A percentile compares a stretch with the other conserved stretches of the same genome.
phyloP scores from a whole-genome alignment of 257 asterid species.

The Lycium ferocissimum region DNA sequence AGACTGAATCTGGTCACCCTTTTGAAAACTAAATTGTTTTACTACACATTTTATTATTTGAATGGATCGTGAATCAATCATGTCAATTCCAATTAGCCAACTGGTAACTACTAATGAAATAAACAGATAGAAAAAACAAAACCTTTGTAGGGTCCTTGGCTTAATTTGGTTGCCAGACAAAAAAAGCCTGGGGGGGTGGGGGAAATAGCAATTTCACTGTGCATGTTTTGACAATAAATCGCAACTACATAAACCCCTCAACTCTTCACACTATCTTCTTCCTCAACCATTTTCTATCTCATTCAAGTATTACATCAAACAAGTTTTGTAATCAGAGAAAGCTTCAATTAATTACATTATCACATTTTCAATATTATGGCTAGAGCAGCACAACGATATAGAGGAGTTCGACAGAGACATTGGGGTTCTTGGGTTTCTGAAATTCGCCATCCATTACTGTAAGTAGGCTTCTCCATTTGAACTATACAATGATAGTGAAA shows the following conservation, averaged over 20 bases:
- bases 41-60: background rate
- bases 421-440: conserved; percentile 99
- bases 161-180: conserved; percentile 44
- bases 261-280: background rate
- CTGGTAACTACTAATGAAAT: conserved; percentile 43
- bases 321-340: background rate
- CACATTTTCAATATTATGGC: conserved; percentile 46
- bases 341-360: conserved; percentile 11
- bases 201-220: conserved; percentile 9
- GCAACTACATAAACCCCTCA: conserved; percentile 35
- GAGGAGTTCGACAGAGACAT: conserved; percentile 95
- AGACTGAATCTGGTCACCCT: conserved; percentile 50
- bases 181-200: conserved; percentile 8
- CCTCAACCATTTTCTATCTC: background rate
- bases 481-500: too few species aligned
- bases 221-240: conserved; percentile 20
- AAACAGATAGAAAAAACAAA: background rate
- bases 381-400: conserved; percentile 70
- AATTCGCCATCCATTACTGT: conserved; percentile 94
- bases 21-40: background rate
- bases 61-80: conserved; percentile 29
- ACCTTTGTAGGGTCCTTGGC: conserved; percentile 46
- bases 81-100: conserved; percentile 48
- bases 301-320: background rate
- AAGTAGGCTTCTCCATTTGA: conserved; percentile 17